Conservation (phyloP, 2,329 filamentous ascomycete genomes). For the Metarhizium robertsii region DNA sequence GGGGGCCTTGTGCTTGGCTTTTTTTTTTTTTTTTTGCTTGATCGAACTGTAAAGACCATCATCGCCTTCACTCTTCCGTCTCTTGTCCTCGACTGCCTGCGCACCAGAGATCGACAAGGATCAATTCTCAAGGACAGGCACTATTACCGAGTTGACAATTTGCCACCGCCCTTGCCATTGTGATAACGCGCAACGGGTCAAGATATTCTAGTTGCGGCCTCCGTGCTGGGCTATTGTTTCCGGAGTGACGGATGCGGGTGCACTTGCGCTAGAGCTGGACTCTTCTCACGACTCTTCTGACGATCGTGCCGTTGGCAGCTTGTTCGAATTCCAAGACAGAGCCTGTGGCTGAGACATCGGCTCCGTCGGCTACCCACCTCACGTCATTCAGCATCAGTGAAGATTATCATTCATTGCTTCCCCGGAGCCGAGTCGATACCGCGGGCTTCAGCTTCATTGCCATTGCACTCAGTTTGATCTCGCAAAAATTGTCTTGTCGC, state of each 20-base stretch:
- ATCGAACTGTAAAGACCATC: background rate
- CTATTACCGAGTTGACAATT: background rate
- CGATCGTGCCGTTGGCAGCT: constrained; percentile 4
- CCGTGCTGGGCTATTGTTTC: constrained; percentile 6
- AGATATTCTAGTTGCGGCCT: background rate
- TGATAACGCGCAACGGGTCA: background rate
- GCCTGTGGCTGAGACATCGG: constrained; percentile 15
- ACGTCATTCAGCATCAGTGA: background rate
- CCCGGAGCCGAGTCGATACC: background rate
- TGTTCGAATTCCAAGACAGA: constrained; percentile 9
- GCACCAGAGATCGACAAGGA: background rate
- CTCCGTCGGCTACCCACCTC: constrained; percentile 5
- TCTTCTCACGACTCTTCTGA: background rate
- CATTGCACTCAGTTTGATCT: background rate
- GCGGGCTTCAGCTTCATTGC: background rate
- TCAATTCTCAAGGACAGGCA: background rate
- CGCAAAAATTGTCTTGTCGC: background rate
- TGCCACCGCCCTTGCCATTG: background rate
- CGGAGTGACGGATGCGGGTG: constrained; percentile 14
- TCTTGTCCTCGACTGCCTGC: background rate
- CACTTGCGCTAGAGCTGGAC: background rate
- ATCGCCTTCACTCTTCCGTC: background rate
- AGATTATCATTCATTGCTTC: background rate
- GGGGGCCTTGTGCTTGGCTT: background rate
- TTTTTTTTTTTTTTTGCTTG: background rate